Evolutionary conservation across 495 filamentous ascomycete species (phyloP).

Genomic region (Penicillium robsamsonii): DNA sequence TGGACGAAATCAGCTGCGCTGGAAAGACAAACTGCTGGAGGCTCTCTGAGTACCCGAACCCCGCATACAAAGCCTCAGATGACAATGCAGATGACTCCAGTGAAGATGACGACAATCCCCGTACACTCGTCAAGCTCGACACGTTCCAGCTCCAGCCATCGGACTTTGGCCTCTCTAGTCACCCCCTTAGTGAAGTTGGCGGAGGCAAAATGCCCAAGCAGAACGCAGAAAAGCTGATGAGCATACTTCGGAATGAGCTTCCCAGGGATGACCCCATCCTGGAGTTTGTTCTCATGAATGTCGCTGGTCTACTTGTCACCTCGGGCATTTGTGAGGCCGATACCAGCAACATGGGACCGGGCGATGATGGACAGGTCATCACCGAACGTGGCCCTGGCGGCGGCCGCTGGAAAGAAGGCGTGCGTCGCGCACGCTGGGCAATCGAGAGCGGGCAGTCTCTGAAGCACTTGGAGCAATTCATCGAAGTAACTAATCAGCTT

Average conservation of each 20-base stretch:
- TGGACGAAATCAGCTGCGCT: slow-evolving; percentile 93
- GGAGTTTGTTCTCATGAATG: slow-evolving; percentile 92
- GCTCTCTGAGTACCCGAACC: slow-evolving; percentile 56
- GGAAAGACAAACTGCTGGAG: slow-evolving; percentile 86
- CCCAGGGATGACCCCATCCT: slow-evolving; percentile 75
- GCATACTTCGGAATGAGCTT: slow-evolving; percentile 70
- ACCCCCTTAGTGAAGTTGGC: slow-evolving; percentile 72
- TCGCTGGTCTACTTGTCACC: slow-evolving; percentile 80
- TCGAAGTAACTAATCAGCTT: slow-evolving; percentile 55
- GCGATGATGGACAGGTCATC: slow-evolving; percentile 70
- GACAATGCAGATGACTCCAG: slow-evolving; percentile 34
- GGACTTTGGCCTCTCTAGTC: slow-evolving; percentile 79
- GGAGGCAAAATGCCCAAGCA: slow-evolving; percentile 82
- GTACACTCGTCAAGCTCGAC: slow-evolving; percentile 57
- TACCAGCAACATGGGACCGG: slow-evolving; percentile 70
- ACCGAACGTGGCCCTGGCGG: slow-evolving; percentile 78
- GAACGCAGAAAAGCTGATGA: slow-evolving; percentile 78
- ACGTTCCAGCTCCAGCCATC: slow-evolving; percentile 71
- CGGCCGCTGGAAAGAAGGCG: slow-evolving; percentile 88
- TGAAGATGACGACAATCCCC: slow-evolving; percentile 41
- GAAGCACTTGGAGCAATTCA: slow-evolving; percentile 67
- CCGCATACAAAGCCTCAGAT: slow-evolving; percentile 32
- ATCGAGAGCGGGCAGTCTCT: slow-evolving; percentile 79
- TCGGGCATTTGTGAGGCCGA: slow-evolving; percentile 85
- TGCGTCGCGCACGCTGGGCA: slow-evolving; percentile 78